Conservation (phyloP, 2,329 filamentous ascomycete species). For the Aspergillus unguis region DNA sequence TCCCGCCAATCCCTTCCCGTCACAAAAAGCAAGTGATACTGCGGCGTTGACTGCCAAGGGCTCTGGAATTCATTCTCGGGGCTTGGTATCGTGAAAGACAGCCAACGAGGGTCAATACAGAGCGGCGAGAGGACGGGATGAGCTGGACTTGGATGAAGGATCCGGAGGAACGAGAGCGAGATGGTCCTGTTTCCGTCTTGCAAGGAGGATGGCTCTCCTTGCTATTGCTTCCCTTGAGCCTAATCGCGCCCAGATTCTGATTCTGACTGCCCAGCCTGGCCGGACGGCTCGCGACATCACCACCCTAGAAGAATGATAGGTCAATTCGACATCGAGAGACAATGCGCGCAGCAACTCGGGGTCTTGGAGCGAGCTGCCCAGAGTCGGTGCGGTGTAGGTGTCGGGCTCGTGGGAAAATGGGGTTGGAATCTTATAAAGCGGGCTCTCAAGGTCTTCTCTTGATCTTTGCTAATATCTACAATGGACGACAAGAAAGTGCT, state of each 20-base stretch:
- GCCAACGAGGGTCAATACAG: too few species aligned
- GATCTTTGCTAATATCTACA: neutral
- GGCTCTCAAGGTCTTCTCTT: neutral
- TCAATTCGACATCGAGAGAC: too few species aligned
- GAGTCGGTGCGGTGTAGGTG: too few species aligned
- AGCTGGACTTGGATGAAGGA: too few species aligned
- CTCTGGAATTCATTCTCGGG: too few species aligned
- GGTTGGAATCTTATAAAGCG: conserved; percentile 4
- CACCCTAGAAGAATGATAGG: too few species aligned
- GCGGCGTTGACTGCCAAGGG: neutral
- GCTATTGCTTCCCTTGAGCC: conserved; percentile 12
- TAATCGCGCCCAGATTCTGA: neutral
- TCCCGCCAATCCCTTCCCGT: too few species aligned
- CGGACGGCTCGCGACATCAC: neutral
- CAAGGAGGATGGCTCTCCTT: neutral
- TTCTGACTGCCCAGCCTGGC: neutral
- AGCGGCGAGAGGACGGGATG: too few species aligned
- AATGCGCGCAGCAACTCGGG: too few species aligned
- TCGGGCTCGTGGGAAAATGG: neutral
- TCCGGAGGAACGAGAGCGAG: too few species aligned
- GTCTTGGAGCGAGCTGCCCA: too few species aligned
- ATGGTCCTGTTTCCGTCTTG: neutral
- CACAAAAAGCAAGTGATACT: neutral
- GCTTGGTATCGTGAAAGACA: too few species aligned
- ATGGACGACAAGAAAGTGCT: conserved; percentile 9